These are phyloP conservation scores for Pestalotiopsis sp. DNA, from an alignment of 2,329 filamentous ascomycete species.

Conservation along the genomic window DNA sequence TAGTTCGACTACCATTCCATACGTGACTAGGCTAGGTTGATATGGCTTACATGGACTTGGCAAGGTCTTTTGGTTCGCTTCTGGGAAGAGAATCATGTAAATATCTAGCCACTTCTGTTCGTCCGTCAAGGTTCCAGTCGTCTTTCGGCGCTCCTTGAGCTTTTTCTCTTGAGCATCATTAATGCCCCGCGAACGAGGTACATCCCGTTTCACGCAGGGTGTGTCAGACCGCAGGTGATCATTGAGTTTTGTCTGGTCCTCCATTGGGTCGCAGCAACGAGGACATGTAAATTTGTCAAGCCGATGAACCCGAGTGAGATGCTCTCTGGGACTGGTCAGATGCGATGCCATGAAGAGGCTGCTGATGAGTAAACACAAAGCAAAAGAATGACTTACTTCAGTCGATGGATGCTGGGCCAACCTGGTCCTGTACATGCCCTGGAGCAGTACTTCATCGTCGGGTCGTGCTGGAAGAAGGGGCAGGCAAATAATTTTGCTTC, in stretches of 20 bases:
- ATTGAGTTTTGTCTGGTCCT: slow-evolving; percentile 24
- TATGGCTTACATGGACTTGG: slow-evolving; percentile 31
- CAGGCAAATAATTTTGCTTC: slow-evolving; percentile 35
- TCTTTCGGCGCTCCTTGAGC: slow-evolving; percentile 28
- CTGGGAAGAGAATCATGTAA: slow-evolving; percentile 32
- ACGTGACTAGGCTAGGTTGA: background rate
- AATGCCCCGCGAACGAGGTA: slow-evolving; percentile 26
- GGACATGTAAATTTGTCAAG: slow-evolving; percentile 30
- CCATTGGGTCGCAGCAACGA: slow-evolving; percentile 27
- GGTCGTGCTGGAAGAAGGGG: slow-evolving; percentile 38
- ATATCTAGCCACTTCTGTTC: slow-evolving; percentile 33
- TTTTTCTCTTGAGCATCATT: slow-evolving; percentile 29
- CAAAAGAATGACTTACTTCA: slow-evolving; percentile 27
- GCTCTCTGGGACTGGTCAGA: slow-evolving; percentile 23
- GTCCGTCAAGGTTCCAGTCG: slow-evolving; percentile 25
- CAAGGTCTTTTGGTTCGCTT: slow-evolving; percentile 26
- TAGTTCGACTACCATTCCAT: slow-evolving; percentile 17
- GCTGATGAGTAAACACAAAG: background rate
- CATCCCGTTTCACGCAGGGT: slow-evolving; percentile 27
- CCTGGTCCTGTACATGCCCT: slow-evolving; percentile 25
- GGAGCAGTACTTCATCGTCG: slow-evolving; percentile 24
- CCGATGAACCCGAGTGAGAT: slow-evolving; percentile 30
- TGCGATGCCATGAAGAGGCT: background rate
- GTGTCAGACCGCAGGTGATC: slow-evolving; percentile 30
- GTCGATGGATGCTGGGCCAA: slow-evolving; percentile 30